These are phyloP conservation scores for Oryza glaberrima DNA, from an alignment of 176 grass and related monocot genomes.

Conservation along the genomic window DNA sequence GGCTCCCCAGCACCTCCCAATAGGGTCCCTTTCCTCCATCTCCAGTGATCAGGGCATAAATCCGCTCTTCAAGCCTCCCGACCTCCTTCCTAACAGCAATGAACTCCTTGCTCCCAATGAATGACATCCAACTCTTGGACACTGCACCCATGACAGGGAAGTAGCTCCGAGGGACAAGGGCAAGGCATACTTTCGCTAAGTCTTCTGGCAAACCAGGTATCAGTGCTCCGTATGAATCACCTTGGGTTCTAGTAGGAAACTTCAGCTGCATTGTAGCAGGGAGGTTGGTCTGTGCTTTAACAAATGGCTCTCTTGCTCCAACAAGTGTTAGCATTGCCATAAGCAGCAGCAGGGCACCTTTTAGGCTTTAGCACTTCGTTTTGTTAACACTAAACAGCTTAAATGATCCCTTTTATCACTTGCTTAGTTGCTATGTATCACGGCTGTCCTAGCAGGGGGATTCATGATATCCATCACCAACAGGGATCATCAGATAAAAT, in stretches of 20 bases:
- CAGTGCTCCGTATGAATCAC: constrained; percentile 26
- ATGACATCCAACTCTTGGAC: constrained; percentile 74
- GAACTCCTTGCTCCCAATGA: constrained; percentile 66
- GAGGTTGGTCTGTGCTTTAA: constrained; percentile 24
- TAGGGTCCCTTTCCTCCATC: constrained; percentile 36
- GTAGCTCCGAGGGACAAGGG: constrained; percentile 50
- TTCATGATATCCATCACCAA: constrained; percentile 61
- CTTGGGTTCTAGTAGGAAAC: background rate
- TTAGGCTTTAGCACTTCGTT: background rate
- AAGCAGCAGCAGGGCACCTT: constrained; percentile 11
- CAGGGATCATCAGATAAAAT: constrained; percentile 45
- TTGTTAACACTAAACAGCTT: background rate
- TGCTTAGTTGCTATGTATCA: constrained; percentile 32
- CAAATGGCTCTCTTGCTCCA: background rate
- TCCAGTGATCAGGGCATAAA: constrained; percentile 61
- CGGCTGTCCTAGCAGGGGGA: constrained; percentile 24
- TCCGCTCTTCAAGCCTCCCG: constrained; percentile 54
- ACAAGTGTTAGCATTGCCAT: constrained; percentile 41
- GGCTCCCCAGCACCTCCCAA: constrained; percentile 56
- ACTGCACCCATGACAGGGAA: constrained; percentile 63
- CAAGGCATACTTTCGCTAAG: constrained; percentile 62
- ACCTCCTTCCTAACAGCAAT: constrained; percentile 59
- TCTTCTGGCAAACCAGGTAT: constrained; percentile 83
- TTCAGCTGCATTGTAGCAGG: constrained; percentile 3
- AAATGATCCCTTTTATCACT: background rate